phyloP scores from a whole-genome alignment of 169 alveolate genomes.

The Plasmodium reichenowi region DNA sequence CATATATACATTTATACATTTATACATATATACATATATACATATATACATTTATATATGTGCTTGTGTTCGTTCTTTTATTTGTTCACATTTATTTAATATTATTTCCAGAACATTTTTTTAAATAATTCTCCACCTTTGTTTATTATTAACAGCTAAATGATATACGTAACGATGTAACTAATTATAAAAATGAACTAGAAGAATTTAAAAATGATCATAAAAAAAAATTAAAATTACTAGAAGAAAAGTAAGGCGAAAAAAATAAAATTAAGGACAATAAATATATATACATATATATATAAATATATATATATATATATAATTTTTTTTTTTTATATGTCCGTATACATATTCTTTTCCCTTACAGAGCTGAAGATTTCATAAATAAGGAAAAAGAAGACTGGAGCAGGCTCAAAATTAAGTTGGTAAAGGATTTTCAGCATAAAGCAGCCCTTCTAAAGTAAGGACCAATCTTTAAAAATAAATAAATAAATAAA shows the following conservation, averaged over 20 bases:
- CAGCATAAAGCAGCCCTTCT: slow-evolving; percentile 59
- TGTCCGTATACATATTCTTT: background rate
- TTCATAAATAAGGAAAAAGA: slow-evolving; percentile 65
- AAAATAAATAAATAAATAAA: background rate
- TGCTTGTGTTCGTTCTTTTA: too few relatives aligned
- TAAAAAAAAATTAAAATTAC: slow-evolving; percentile 34
- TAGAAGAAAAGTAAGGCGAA: slow-evolving; percentile 53
- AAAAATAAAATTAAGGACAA: background rate
- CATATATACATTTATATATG: background rate
- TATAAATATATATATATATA: background rate
- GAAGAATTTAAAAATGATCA: slow-evolving; percentile 69
- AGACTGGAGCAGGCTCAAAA: slow-evolving; percentile 69
- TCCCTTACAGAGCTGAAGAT: slow-evolving; percentile 45
- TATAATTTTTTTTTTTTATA: background rate
- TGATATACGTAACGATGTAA: slow-evolving; percentile 47
- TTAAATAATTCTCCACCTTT: background rate
- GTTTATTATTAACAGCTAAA: slow-evolving; percentile 32
- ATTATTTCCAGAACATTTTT: background rate
- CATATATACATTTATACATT: too few relatives aligned
- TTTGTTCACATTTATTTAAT: too few relatives aligned
- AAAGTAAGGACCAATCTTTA: slow-evolving; percentile 16
- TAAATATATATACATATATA: background rate
- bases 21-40: background rate
- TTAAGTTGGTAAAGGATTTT: slow-evolving; percentile 54
- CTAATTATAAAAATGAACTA: slow-evolving; percentile 58